Evolutionary conservation across 805 yeast species (phyloP).

Genomic region (Saccharomycopsis fermentans): DNA sequence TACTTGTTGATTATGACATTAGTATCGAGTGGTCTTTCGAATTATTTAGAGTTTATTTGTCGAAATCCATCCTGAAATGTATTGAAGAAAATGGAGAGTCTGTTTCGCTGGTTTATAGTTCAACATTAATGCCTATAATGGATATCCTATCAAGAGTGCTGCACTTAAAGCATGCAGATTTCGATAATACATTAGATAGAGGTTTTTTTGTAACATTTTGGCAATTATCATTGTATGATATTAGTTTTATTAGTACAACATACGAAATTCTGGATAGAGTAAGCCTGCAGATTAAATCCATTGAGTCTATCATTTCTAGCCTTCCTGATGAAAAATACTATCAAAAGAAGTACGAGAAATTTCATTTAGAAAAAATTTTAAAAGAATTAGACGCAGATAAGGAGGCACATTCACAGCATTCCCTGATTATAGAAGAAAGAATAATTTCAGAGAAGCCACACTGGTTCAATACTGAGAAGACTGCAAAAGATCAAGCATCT

Average conservation of each 20-base stretch:
- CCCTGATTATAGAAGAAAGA: slow-evolving; percentile 24
- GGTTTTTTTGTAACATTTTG: slow-evolving; percentile 57
- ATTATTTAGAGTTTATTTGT: slow-evolving; percentile 51
- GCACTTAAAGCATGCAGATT: slow-evolving; percentile 21
- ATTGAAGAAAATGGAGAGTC: slow-evolving; percentile 20
- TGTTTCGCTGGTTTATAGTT: slow-evolving; percentile 2
- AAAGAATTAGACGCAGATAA: background rate
- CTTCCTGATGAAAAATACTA: slow-evolving; percentile 29
- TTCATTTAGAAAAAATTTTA: slow-evolving; percentile 1
- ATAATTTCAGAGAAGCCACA: slow-evolving; percentile 23
- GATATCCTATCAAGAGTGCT: slow-evolving; percentile 16
- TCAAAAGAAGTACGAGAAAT: slow-evolving; percentile 28
- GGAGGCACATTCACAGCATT: slow-evolving; percentile 23
- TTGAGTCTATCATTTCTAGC: background rate
- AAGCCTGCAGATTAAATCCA: slow-evolving; percentile 26
- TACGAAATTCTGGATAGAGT: slow-evolving; percentile 42
- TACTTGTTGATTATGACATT: slow-evolving; percentile 35
- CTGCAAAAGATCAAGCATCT: slow-evolving; percentile 20
- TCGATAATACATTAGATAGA: slow-evolving; percentile 24
- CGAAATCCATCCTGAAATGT: slow-evolving; percentile 18
- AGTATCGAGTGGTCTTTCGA: slow-evolving; percentile 62
- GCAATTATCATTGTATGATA: slow-evolving; percentile 64
- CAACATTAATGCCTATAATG: slow-evolving; percentile 8
- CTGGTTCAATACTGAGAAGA: slow-evolving; percentile 32
- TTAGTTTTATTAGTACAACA: slow-evolving; percentile 39